These are phyloP conservation scores for Pseudocercospora cruenta DNA, from an alignment of 2,329 filamentous ascomycete species.

Conservation along the genomic window DNA sequence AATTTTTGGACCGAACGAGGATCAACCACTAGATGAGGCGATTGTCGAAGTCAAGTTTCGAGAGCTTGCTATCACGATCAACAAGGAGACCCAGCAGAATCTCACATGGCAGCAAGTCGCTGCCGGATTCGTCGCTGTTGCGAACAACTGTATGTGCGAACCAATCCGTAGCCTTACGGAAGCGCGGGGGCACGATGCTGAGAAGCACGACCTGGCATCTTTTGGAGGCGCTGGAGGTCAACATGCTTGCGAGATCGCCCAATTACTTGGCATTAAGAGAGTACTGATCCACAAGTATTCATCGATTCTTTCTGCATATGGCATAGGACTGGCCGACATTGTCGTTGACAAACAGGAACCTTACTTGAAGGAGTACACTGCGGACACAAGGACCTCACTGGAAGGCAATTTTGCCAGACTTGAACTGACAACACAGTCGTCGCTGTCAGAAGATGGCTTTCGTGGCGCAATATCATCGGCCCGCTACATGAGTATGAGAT, in stretches of 20 bases:
- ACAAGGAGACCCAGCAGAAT: constrained; percentile 49
- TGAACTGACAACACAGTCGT: constrained; percentile 39
- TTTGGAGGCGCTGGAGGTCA: constrained; percentile 89
- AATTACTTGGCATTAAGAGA: constrained; percentile 76
- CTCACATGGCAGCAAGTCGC: constrained; percentile 76
- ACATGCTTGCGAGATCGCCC: constrained; percentile 81
- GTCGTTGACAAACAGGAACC: constrained; percentile 85
- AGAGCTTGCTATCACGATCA: constrained; percentile 26
- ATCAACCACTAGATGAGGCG: constrained; percentile 31
- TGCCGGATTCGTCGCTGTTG: constrained; percentile 80
- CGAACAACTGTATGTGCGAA: constrained; percentile 83
- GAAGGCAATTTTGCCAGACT: constrained; percentile 36
- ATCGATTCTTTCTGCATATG: constrained; percentile 82
- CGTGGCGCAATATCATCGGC: constrained; percentile 45
- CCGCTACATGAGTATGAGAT: constrained; percentile 53
- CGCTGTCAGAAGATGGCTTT: constrained; percentile 51
- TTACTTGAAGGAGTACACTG: constrained; percentile 60
- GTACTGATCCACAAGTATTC: constrained; percentile 83
- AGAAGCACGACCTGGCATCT: constrained; percentile 78
- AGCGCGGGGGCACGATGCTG: constrained; percentile 84
- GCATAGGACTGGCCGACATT: constrained; percentile 86
- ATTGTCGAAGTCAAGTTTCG: constrained; percentile 19
- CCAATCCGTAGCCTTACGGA: constrained; percentile 86
- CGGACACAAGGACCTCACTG: constrained; percentile 58
- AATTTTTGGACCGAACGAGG: constrained; percentile 40